These are phyloP conservation scores for Euphorbia lathyris DNA, from an alignment of 345 rosid genomes.

Conservation along the genomic window DNA sequence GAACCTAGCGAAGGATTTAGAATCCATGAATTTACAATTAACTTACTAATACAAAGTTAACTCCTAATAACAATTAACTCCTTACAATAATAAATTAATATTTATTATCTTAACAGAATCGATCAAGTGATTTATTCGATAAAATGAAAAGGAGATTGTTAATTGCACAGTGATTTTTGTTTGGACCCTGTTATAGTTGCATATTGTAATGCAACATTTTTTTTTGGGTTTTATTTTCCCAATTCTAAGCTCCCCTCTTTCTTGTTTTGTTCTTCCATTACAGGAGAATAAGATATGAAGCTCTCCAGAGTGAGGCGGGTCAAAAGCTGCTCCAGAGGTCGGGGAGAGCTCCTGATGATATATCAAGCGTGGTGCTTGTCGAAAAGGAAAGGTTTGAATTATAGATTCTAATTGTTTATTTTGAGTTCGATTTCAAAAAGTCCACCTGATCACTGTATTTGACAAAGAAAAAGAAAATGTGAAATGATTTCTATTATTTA, in stretches of 20 bases:
- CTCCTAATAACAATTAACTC: too few species aligned
- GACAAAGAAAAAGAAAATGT: neutral
- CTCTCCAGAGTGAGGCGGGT: conserved; percentile 88
- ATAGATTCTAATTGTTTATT: neutral
- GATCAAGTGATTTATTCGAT: too few species aligned
- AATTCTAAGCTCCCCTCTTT: too few species aligned
- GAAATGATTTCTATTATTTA: neutral
- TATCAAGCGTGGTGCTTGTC: conserved; percentile 84
- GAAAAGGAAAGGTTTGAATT: conserved; percentile 60
- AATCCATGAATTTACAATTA: too few species aligned
- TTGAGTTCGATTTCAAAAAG: neutral
- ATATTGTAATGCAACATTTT: neutral
- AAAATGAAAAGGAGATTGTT: too few species aligned
- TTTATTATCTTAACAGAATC: too few species aligned
- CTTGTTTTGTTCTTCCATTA: too few species aligned
- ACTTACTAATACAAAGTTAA: too few species aligned
- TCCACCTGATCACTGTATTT: too few species aligned
- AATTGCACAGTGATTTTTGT: neutral
- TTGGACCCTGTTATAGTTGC: neutral
- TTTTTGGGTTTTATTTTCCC: too few species aligned
- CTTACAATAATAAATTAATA: too few species aligned
- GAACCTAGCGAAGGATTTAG: too few species aligned
- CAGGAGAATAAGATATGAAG: conserved; percentile 83
- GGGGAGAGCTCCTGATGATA: conserved; percentile 93
- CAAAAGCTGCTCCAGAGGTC: conserved; percentile 68